These are phyloP conservation scores for Coffea eugenioides DNA, from an alignment of 257 asterid species.

Conservation along the genomic window DNA sequence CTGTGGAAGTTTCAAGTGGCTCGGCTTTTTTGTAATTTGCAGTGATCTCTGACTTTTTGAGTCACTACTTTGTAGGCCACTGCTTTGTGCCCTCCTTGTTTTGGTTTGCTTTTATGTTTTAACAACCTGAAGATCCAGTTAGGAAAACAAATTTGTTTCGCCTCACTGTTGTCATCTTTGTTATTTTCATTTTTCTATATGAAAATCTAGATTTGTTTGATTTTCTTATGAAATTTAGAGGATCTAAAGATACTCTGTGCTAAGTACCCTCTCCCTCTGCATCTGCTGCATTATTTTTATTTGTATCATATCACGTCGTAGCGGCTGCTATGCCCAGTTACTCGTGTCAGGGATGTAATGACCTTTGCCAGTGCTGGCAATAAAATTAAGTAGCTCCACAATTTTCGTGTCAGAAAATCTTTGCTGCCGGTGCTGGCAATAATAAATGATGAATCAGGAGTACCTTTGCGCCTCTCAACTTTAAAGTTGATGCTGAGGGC, in stretches of 20 bases:
- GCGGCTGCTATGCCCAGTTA: not conserved
- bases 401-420: not conserved
- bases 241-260: not conserved
- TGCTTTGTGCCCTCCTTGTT: slow-evolving; percentile 48
- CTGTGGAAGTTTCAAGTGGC: slow-evolving; percentile 44
- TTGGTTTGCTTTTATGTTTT: slow-evolving; percentile 51
- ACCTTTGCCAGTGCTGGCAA: not conserved
- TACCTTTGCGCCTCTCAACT: not conserved
- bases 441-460: not conserved
- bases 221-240: not conserved
- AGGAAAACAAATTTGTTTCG: slow-evolving; percentile 29
- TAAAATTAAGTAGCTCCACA: not conserved
- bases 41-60: slow-evolving; percentile 30
- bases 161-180: slow-evolving; percentile 31
- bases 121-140: slow-evolving; percentile 35
- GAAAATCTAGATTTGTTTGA: slow-evolving; percentile 10
- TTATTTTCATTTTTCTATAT: slow-evolving; percentile 12
- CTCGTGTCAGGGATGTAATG: not conserved
- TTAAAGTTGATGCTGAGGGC: too few species aligned
- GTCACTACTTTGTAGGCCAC: slow-evolving; percentile 44
- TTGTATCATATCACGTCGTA: not conserved
- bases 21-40: slow-evolving; percentile 29
- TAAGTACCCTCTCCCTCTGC: not conserved
- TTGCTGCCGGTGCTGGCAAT: not conserved
- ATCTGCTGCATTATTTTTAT: not conserved